These are phyloP conservation scores for Ashbya aceris DNA, from an alignment of 1,139 yeast species.

Conservation along the genomic window DNA sequence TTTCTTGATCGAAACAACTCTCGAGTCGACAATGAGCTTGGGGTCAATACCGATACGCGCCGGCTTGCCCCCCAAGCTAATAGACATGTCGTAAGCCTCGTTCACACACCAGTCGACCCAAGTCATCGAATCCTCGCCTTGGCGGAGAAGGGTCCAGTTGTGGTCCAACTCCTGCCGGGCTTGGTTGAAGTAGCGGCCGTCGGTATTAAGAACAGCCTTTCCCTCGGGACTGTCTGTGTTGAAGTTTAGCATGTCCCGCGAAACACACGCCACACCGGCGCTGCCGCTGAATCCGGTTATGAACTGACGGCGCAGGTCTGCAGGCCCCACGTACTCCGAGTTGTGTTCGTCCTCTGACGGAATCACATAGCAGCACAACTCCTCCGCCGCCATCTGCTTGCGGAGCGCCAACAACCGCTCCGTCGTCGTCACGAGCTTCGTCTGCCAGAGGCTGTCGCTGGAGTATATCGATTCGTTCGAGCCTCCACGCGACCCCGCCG, in stretches of 20 bases:
- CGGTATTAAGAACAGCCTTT: slow-evolving; percentile 78
- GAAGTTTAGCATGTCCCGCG: slow-evolving; percentile 49
- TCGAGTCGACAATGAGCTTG: slow-evolving; percentile 48
- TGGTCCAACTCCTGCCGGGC: slow-evolving; percentile 81
- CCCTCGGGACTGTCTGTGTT: slow-evolving; percentile 33
- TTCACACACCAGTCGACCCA: slow-evolving; percentile 84
- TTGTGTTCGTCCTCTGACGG: slow-evolving; percentile 95
- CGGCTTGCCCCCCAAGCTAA: slow-evolving; percentile 31
- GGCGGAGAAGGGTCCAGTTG: slow-evolving; percentile 80
- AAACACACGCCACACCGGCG: slow-evolving; percentile 86
- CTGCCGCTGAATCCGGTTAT: slow-evolving; percentile 90
- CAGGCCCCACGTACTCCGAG: slow-evolving; percentile 73
- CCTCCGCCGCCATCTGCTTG: slow-evolving; percentile 50
- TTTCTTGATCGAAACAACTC: slow-evolving; percentile 32
- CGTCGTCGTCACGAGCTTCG: slow-evolving; percentile 44
- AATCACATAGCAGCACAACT: slow-evolving; percentile 68
- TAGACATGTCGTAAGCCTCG: slow-evolving; percentile 50
- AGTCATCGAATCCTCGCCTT: slow-evolving; percentile 65
- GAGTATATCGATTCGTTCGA: slow-evolving; percentile 32
- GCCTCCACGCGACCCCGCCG: slow-evolving; percentile 11
- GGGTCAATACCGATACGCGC: slow-evolving; percentile 49
- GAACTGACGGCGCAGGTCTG: slow-evolving; percentile 77
- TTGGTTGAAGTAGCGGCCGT: slow-evolving; percentile 89
- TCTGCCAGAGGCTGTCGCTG: slow-evolving; percentile 32
- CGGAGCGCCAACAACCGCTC: slow-evolving; percentile 56